A percentile compares a stretch with the other conserved stretches of the same genome.
phyloP scores from a whole-genome alignment of 108 stramenopile species.

The Cyclotella cryptica region DNA sequence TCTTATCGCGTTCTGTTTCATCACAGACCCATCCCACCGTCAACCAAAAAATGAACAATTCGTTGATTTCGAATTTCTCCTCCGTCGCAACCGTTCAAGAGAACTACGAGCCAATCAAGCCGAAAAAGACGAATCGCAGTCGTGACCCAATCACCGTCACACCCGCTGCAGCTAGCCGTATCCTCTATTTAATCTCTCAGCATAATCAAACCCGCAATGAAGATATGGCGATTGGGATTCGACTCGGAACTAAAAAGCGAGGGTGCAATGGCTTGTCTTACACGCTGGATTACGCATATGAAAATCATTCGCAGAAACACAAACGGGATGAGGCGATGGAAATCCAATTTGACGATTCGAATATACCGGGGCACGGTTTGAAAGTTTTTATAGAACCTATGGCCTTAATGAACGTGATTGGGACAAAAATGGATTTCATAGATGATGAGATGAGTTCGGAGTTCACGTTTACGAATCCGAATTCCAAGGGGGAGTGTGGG shows the following conservation, averaged over 20 bases:
- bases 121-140: constrained; percentile 14
- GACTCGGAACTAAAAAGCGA: constrained; percentile 93
- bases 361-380: constrained; percentile 70
- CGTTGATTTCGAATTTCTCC: background rate
- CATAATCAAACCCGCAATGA: constrained; percentile 33
- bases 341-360: constrained; percentile 54
- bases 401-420: constrained; percentile 97
- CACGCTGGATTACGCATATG: constrained; percentile 97
- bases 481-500: constrained; percentile 99
- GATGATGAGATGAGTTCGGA: constrained; percentile 96
- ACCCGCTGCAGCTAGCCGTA: constrained; percentile 45
- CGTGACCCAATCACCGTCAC: constrained; percentile 49
- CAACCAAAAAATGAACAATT: no score
- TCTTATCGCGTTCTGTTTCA: no score
- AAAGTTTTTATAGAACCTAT: constrained; percentile 97
- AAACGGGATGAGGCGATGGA: constrained; percentile 69
- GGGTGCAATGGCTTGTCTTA: constrained; percentile 99
- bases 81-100: background rate
- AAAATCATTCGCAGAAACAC: constrained; percentile 58
- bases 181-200: constrained; percentile 33
- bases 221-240: constrained; percentile 81
- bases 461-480: constrained; percentile 99
- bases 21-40: no score
- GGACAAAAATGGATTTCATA: constrained; percentile 97
- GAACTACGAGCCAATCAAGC: background rate